Conservation (phyloP, 352 stramenopile species). For the Phytophthora pisi region DNA sequence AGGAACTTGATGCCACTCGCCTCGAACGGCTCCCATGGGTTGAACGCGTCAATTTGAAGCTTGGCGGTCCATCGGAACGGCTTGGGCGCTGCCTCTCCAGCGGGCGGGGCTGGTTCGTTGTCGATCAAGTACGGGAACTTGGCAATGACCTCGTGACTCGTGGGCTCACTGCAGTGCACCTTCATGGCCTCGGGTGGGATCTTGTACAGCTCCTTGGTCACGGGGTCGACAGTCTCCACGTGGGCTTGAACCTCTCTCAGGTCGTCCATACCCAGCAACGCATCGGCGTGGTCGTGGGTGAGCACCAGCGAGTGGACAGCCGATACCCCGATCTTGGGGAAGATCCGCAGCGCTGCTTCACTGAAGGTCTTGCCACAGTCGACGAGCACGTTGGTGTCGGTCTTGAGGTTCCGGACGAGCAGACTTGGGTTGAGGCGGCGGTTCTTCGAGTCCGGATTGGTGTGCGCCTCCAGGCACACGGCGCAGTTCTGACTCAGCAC, state of each 20-base stretch:
- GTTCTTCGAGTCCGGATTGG: constrained; percentile 75
- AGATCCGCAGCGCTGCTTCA: constrained; percentile 71
- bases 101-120: constrained; percentile 24
- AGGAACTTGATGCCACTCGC: constrained; percentile 55
- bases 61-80: constrained; percentile 85
- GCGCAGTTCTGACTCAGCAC: constrained; percentile 56
- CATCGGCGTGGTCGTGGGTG: constrained; percentile 88
- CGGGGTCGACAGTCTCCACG: constrained; percentile 52
- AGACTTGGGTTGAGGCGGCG: constrained; percentile 82
- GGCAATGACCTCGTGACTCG: constrained; percentile 55
- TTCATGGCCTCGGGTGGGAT: constrained; percentile 55
- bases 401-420: constrained; percentile 60
- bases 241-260: constrained; percentile 80
- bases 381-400: constrained; percentile 69
- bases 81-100: constrained; percentile 24
- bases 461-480: constrained; percentile 73
- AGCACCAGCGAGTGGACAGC: constrained; percentile 77
- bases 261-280: constrained; percentile 84
- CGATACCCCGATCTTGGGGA: constrained; percentile 55
- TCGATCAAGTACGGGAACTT: constrained; percentile 88
- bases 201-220: constrained; percentile 71
- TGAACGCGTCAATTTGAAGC: constrained; percentile 67
- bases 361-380: constrained; percentile 92
- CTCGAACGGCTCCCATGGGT: constrained; percentile 54
- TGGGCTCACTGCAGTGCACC: constrained; percentile 67